Percentiles rank a stretch among this genome's conserved stretches.
These are phyloP conservation scores for Stephanocyclus meneghinianus DNA, from an alignment of 352 stramenopile species.

Conservation along the genomic window DNA sequence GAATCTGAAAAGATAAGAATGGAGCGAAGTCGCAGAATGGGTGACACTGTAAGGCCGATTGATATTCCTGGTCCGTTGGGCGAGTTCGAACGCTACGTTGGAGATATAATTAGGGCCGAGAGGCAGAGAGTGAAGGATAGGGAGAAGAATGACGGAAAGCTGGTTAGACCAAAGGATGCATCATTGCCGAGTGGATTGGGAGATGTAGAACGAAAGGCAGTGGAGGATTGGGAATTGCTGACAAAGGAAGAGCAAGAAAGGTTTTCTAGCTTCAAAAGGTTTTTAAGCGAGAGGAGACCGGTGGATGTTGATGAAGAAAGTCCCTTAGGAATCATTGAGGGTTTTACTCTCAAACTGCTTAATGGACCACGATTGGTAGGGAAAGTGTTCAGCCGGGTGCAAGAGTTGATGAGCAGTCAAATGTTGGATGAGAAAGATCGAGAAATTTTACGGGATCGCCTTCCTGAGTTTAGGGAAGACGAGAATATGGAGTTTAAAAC, in stretches of 20 bases:
- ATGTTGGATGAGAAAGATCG: conserved; percentile 47
- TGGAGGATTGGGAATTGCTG: conserved; percentile 59
- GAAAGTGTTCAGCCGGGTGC: conserved; percentile 66
- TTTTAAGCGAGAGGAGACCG: conserved; percentile 67
- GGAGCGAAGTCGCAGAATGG: conserved; percentile 58
- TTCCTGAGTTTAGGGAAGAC: conserved; percentile 18
- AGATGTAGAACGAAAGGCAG: conserved; percentile 65
- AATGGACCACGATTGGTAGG: conserved; percentile 62
- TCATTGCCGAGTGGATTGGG: conserved; percentile 64
- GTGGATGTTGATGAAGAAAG: conserved; percentile 63
- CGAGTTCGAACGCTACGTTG: conserved; percentile 69
- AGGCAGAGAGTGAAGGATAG: conserved; percentile 59
- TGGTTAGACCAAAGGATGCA: conserved; percentile 73
- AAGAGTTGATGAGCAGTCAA: conserved; percentile 69
- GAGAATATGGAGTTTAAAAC: conserved; percentile 5
- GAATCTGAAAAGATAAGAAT: conserved; percentile 67
- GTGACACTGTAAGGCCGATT: conserved; percentile 66
- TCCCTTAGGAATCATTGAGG: conserved; percentile 66
- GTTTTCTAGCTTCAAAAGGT: conserved; percentile 61
- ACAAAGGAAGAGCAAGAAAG: conserved; percentile 71
- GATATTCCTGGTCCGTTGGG: conserved; percentile 77
- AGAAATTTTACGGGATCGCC: conserved; percentile 24
- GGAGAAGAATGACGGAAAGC: conserved; percentile 43
- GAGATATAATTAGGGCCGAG: conserved; percentile 68
- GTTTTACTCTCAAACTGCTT: conserved; percentile 70